Evolutionary conservation across 108 stramenopile species (phyloP).

Genomic region (Epipyxis sp.): DNA sequence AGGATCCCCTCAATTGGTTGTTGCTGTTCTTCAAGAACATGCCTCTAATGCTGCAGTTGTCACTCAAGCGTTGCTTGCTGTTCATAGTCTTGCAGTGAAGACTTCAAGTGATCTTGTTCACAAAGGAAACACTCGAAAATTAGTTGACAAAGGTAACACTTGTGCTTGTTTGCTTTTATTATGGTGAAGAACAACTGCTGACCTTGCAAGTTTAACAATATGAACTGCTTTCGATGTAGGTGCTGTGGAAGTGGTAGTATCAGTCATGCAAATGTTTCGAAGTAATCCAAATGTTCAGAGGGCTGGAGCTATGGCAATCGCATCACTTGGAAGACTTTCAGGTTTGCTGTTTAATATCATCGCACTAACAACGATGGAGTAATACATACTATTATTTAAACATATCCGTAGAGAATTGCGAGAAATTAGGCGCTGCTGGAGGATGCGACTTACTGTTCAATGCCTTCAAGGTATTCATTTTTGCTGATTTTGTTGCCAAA

Average conservation of each 20-base stretch:
- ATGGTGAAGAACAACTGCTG: no score
- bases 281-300: neutral
- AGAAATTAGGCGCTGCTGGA: no score
- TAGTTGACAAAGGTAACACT: conserved; percentile 16
- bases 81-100: neutral
- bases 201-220: no score
- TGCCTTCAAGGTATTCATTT: no score
- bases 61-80: neutral
- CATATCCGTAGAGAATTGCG: no score
- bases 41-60: neutral
- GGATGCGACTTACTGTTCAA: no score
- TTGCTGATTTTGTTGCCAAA: no score
- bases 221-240: no score
- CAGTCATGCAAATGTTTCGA: conserved; percentile 3
- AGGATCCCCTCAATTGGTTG: neutral
- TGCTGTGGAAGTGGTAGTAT: neutral
- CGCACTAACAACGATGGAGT: no score
- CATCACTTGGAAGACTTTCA: neutral
- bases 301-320: neutral
- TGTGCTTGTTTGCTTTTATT: no score
- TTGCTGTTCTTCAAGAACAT: neutral
- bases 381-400: no score
- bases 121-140: conserved; percentile 21
- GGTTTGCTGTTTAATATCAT: no score
- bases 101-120: neutral